These are phyloP conservation scores for Xylaria longipes DNA, from an alignment of 495 filamentous ascomycete species.

Conservation along the genomic window DNA sequence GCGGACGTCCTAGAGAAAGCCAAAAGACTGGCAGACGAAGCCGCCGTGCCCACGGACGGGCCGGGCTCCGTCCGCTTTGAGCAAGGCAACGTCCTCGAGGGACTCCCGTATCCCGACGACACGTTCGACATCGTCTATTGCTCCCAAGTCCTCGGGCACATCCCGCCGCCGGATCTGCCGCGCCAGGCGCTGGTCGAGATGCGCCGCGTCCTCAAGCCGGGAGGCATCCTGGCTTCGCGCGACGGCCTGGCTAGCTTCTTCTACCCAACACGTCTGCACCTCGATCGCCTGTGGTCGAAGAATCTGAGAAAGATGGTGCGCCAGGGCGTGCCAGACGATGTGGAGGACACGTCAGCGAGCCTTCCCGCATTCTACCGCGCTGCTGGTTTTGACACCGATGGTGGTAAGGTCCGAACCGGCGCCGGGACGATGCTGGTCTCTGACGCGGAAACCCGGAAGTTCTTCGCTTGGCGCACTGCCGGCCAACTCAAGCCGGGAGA, in stretches of 20 bases:
- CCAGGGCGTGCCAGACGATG: slow-evolving; percentile 29
- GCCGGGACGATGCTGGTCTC: slow-evolving; percentile 40
- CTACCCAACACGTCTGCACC: slow-evolving; percentile 34
- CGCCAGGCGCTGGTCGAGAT: slow-evolving; percentile 36
- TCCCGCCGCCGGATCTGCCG: slow-evolving; percentile 44
- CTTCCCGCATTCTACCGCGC: slow-evolving; percentile 42
- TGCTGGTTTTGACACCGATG: slow-evolving; percentile 45
- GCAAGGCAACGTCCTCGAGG: slow-evolving; percentile 46
- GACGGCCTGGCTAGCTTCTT: slow-evolving; percentile 51
- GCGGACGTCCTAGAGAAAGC: slow-evolving; percentile 33
- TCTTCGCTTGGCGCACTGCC: slow-evolving; percentile 36
- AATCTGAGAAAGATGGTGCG: slow-evolving; percentile 33
- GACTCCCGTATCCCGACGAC: slow-evolving; percentile 49
- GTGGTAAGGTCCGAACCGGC: slow-evolving; percentile 40
- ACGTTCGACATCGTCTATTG: slow-evolving; percentile 63
- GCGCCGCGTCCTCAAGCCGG: slow-evolving; percentile 38
- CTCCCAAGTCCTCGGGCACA: slow-evolving; percentile 62
- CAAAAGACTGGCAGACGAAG: slow-evolving; percentile 30
- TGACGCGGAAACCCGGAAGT: slow-evolving; percentile 38
- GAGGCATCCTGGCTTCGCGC: slow-evolving; percentile 59
- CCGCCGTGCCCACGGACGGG: slow-evolving; percentile 21
- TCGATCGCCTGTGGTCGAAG: slow-evolving; percentile 41
- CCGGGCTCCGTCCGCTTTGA: slow-evolving; percentile 49
- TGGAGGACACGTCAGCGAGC: slow-evolving; percentile 33
- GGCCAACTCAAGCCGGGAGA: slow-evolving; percentile 45